phyloP scores from a whole-genome alignment of 139 green algal genomes.

The Coelastrella sp. region DNA sequence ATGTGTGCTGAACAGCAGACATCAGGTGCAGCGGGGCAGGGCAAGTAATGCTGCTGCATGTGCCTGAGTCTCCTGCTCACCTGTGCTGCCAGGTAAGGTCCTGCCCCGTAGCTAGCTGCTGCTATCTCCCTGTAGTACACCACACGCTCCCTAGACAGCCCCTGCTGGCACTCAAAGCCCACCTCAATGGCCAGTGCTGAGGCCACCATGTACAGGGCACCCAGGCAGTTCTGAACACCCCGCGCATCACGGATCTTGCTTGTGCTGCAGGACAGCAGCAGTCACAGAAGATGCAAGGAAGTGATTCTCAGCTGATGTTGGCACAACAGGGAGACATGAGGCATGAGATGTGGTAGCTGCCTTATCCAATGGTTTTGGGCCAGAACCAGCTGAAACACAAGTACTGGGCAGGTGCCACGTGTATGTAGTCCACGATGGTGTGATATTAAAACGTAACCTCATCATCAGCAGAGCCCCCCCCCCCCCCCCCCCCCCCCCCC shows the following conservation, averaged over 20 bases:
- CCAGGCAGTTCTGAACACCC: not conserved
- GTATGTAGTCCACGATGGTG: no score
- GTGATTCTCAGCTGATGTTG: no score
- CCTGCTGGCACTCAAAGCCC: not conserved
- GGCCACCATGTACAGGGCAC: not conserved
- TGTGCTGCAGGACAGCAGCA: not conserved
- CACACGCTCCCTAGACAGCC: not conserved
- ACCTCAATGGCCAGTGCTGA: not conserved
- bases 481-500: no score
- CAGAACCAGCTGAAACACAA: no score
- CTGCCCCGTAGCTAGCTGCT: not conserved
- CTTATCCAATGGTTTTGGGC: no score
- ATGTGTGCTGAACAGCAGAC: no score
- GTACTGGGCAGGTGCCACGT: no score
- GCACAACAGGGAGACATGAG: not conserved
- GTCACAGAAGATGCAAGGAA: not conserved
- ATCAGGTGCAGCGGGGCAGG: no score
- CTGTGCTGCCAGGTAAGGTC: not conserved
- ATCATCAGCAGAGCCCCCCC: no score
- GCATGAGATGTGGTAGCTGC: no score
- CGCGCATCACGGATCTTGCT: not conserved
- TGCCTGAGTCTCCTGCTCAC: not conserved
- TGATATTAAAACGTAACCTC: no score
- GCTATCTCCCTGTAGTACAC: conserved; percentile 8
- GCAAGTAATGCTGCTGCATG: no score